Evolutionary conservation across 2,329 filamentous ascomycete species (phyloP).

Genomic region (Aspergillus viridinutans): DNA sequence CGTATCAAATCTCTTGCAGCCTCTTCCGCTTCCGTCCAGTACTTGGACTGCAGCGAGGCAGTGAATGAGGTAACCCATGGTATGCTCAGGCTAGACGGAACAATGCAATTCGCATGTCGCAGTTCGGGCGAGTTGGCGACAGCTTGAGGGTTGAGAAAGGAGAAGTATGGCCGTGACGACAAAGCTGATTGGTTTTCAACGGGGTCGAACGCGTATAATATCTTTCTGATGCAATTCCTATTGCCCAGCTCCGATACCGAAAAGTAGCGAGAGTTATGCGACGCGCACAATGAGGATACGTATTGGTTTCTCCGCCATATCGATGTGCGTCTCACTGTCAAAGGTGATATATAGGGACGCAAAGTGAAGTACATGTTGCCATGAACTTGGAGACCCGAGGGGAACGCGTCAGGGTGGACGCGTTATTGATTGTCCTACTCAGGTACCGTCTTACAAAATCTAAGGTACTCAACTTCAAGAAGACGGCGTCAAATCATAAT

Average conservation of each 20-base stretch:
- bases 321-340: not conserved
- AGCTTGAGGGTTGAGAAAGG: not conserved
- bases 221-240: not conserved
- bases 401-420: not conserved
- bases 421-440: not conserved
- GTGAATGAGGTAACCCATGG: constrained; percentile 12
- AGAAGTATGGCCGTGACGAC: not conserved
- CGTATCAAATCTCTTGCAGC: constrained; percentile 1
- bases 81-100: constrained; percentile 1
- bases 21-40: constrained; percentile 10
- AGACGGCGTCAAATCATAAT: not conserved
- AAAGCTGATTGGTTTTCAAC: not conserved
- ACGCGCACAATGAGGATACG: not conserved
- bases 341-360: not conserved
- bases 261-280: not conserved
- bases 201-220: constrained; percentile 11
- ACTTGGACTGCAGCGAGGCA: constrained; percentile 8
- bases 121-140: not conserved
- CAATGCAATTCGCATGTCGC: constrained; percentile 4
- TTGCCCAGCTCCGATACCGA: not conserved
- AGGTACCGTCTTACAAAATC: not conserved
- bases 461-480: not conserved
- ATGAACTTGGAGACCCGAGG: too few species aligned
- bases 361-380: not conserved
- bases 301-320: not conserved